phyloP scores from a whole-genome alignment of 495 filamentous ascomycete species.

The Hypoxylon fragiforme region DNA sequence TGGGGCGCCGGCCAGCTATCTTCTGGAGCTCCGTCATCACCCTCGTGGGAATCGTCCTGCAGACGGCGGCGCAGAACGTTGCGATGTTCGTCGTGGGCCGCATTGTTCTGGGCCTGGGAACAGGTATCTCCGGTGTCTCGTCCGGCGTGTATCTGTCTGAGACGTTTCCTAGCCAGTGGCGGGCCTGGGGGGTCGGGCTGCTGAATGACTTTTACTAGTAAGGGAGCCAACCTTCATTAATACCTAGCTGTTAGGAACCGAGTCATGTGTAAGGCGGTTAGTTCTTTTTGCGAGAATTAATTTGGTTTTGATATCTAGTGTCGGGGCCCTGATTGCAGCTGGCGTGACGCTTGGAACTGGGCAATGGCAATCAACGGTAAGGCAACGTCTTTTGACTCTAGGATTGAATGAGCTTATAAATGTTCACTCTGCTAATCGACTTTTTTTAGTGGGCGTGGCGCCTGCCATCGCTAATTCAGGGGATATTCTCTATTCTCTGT shows the following conservation, averaged over 20 bases:
- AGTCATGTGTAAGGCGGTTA: too few relatives aligned
- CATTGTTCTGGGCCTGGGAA: constrained; percentile 50
- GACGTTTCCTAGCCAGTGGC: constrained; percentile 47
- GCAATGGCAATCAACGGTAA: constrained; percentile 47
- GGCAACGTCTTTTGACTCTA: constrained; percentile 7
- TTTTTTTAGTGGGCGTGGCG: constrained; percentile 53
- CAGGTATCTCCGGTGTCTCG: constrained; percentile 43
- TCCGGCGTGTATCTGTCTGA: constrained; percentile 49
- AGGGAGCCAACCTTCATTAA: not conserved
- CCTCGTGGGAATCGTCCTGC: constrained; percentile 51
- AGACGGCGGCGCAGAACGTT: constrained; percentile 53
- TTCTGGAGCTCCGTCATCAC: constrained; percentile 49
- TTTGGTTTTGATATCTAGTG: constrained; percentile 10
- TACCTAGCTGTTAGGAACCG: too few relatives aligned
- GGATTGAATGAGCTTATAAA: too few relatives aligned
- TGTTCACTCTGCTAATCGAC: too few relatives aligned
- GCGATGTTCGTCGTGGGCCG: constrained; percentile 52
- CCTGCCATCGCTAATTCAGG: constrained; percentile 58
- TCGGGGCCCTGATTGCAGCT: constrained; percentile 53
- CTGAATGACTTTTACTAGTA: constrained; percentile 59
- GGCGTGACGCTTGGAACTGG: constrained; percentile 57
- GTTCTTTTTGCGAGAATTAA: not conserved
- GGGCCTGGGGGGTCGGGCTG: constrained; percentile 50
- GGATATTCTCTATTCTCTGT: constrained; percentile 55
- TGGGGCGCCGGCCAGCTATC: constrained; percentile 51